Conservation (phyloP, 2,329 filamentous ascomycete species). For the Cladobotryum protrusum region DNA sequence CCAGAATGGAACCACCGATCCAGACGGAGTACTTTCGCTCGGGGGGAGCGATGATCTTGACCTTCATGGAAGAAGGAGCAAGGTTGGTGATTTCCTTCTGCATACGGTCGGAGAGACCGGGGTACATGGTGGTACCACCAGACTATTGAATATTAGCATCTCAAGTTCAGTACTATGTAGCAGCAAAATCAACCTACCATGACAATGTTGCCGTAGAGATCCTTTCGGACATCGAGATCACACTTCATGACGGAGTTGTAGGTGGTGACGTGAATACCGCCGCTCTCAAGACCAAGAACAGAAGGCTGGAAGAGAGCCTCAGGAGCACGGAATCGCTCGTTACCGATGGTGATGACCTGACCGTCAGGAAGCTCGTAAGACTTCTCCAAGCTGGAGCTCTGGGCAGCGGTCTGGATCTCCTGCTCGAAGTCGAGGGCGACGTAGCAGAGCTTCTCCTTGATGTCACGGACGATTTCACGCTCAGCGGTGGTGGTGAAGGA, state of each 20-base stretch:
- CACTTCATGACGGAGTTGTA: conserved; percentile 99
- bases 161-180: background rate
- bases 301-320: conserved; percentile 99
- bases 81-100: conserved; percentile 99
- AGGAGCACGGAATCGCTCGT: conserved; percentile 99
- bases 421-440: conserved; percentile 99
- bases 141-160: conserved; percentile 53
- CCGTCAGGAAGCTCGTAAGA: conserved; percentile 99
- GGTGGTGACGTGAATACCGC: conserved; percentile 98
- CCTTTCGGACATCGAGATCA: conserved; percentile 99
- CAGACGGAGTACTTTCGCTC: conserved; percentile 99
- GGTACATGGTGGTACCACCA: conserved; percentile 99
- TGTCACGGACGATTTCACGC: conserved; percentile 99
- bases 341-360: conserved; percentile 99
- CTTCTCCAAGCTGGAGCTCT: conserved; percentile 99
- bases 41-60: conserved; percentile 99
- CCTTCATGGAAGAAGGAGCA: conserved; percentile 99
- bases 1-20: conserved; percentile 99
- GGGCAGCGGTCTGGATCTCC: conserved; percentile 99
- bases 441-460: conserved; percentile 99
- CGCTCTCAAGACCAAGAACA: conserved; percentile 95
- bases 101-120: conserved; percentile 99
- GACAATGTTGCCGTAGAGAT: conserved; percentile 99
- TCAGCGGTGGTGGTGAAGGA: conserved; percentile 99
- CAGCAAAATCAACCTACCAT: conserved; percentile 66